Percentiles rank a stretch among this genome's conserved stretches.
These are phyloP conservation scores for Cymbidium sinense DNA, from an alignment of 106 monocot species.

Conservation along the genomic window DNA sequence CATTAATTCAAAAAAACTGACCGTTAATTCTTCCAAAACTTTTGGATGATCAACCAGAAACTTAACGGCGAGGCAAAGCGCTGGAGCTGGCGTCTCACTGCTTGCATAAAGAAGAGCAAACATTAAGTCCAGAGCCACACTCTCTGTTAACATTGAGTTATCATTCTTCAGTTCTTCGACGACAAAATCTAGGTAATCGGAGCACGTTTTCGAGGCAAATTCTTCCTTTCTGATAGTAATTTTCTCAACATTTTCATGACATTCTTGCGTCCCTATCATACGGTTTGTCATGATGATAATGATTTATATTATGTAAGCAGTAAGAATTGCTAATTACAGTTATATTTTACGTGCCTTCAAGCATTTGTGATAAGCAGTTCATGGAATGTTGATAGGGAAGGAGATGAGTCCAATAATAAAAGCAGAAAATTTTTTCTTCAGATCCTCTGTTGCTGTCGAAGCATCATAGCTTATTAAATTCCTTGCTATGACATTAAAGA, in stretches of 20 bases:
- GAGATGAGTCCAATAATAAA: constrained; percentile 43
- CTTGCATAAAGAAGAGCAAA: constrained; percentile 55
- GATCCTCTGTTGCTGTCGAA: constrained; percentile 6
- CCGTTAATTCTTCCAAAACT: constrained; percentile 27
- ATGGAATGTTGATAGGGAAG: constrained; percentile 38
- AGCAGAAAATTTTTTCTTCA: constrained; percentile 36
- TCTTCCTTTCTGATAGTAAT: constrained; percentile 25
- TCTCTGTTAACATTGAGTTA: constrained; percentile 30
- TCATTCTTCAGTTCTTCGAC: constrained; percentile 37
- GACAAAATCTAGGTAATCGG: constrained; percentile 40
- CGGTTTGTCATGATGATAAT: too few species aligned
- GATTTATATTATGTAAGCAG: too few species aligned
- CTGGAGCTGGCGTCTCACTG: constrained; percentile 43
- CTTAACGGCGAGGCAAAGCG: constrained; percentile 31
- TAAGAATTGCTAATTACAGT: too few species aligned
- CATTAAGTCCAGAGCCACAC: constrained; percentile 47
- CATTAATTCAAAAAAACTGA: background rate
- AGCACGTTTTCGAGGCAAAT: constrained; percentile 13
- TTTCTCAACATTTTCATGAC: constrained; percentile 41
- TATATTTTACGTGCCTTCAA: constrained; percentile 10
- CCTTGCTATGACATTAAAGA: constrained; percentile 52
- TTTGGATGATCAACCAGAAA: constrained; percentile 36
- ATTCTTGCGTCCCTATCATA: constrained; percentile 29
- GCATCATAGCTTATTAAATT: constrained; percentile 41
- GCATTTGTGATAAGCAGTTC: constrained; percentile 42